Evolutionary conservation across 768 basidiomycete genomes (phyloP).

Genomic region (Cantharellus anzutake): DNA sequence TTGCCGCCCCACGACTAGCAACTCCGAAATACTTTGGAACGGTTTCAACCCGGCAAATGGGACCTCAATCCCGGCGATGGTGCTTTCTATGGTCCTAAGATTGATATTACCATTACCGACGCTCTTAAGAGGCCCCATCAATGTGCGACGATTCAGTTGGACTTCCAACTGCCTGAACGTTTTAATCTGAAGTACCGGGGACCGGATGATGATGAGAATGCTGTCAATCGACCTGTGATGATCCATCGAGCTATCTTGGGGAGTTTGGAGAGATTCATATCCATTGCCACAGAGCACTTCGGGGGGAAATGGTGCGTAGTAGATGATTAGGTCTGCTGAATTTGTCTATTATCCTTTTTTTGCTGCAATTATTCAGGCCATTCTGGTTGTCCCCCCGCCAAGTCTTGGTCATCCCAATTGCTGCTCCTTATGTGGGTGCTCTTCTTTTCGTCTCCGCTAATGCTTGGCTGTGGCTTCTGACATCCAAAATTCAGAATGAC

Average conservation of each 20-base stretch:
- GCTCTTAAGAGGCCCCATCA: constrained; percentile 88
- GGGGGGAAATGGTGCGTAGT: constrained; percentile 83
- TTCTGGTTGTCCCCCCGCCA: constrained; percentile 99
- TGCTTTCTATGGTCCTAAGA: constrained; percentile 99
- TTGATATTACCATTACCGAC: constrained; percentile 91
- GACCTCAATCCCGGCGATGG: constrained; percentile 88
- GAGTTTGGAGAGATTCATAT: constrained; percentile 86
- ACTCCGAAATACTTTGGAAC: constrained; percentile 68
- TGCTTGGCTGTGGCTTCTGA: constrained; percentile 1
- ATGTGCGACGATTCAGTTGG: constrained; percentile 96
- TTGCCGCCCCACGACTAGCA: constrained; percentile 29
- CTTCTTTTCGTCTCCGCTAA: not conserved
- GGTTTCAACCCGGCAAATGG: constrained; percentile 78
- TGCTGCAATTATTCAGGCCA: constrained; percentile 36
- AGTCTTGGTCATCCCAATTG: constrained; percentile 85
- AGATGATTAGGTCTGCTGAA: not conserved
- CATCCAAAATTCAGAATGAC: constrained; percentile 38
- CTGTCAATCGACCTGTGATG: constrained; percentile 73
- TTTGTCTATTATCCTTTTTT: not conserved
- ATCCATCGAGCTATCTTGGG: constrained; percentile 96
- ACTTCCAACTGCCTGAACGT: constrained; percentile 93
- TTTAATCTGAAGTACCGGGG: constrained; percentile 89
- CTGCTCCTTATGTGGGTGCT: constrained; percentile 59
- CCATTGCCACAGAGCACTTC: constrained; percentile 92
- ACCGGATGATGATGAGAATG: constrained; percentile 16